Conservation (phyloP, 2,329 filamentous ascomycete genomes). For the Verticillium alfalfae region DNA sequence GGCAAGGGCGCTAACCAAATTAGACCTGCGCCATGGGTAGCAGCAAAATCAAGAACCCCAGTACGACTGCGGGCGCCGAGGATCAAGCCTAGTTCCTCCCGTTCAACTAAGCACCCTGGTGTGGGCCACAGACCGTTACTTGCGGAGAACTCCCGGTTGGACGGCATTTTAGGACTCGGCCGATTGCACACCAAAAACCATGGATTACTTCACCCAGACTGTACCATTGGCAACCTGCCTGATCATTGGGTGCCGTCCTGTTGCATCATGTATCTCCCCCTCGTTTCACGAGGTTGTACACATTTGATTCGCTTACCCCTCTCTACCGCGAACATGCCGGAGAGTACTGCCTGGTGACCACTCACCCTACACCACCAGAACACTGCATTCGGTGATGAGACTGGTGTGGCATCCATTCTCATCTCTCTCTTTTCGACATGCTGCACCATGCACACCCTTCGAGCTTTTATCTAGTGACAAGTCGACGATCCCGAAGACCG, state of each 20-base stretch:
- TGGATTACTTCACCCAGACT: background rate
- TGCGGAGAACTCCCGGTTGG: background rate
- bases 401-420: background rate
- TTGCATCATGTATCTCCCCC: background rate
- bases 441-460: background rate
- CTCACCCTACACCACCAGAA: background rate
- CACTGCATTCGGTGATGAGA: background rate
- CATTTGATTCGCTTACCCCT: background rate
- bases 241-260: background rate
- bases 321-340: background rate
- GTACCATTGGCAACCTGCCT: background rate
- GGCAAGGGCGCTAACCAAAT: background rate
- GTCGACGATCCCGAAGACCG: background rate
- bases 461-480: background rate
- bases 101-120: background rate
- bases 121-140: background rate
- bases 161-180: background rate
- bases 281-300: background rate
- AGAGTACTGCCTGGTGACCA: background rate
- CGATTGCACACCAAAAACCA: background rate
- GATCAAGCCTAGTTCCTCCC: background rate
- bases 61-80: background rate
- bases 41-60: too few relatives aligned
- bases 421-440: background rate
- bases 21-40: too few relatives aligned